Evolutionary conservation across 164 flowering plant species (phyloP).

Genomic region (Kalanchoe fedtschenkoi): DNA sequence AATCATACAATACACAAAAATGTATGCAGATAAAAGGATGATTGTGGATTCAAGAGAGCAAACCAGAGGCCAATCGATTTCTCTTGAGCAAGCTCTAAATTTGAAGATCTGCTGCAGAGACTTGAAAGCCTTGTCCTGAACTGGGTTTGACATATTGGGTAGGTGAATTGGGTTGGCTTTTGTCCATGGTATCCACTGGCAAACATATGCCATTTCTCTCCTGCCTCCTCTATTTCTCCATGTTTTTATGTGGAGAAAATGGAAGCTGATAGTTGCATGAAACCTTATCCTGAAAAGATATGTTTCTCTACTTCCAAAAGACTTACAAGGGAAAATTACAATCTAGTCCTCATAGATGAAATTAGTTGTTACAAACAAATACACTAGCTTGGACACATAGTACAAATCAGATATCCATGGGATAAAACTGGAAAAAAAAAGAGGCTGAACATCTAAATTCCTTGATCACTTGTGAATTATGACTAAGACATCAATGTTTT

Average conservation of each 20-base stretch:
- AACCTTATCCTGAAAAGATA: too few species aligned
- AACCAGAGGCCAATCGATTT: slow-evolving; percentile 12
- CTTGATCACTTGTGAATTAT: too few species aligned
- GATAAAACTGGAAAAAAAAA: too few species aligned
- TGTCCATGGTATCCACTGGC: slow-evolving; percentile 11
- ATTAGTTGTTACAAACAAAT: too few species aligned
- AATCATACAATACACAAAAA: not conserved
- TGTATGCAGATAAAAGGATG: not conserved
- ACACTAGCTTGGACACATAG: too few species aligned
- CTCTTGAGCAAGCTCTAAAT: slow-evolving; percentile 15
- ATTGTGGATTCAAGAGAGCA: not conserved
- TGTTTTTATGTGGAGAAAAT: not conserved
- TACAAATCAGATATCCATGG: too few species aligned
- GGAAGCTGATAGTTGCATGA: too few species aligned
- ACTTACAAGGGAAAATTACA: too few species aligned
- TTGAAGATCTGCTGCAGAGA: slow-evolving; percentile 7
- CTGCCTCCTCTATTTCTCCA: not conserved
- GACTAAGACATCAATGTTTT: too few species aligned
- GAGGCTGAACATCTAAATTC: too few species aligned
- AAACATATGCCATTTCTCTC: slow-evolving; percentile 14
- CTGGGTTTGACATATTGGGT: slow-evolving; percentile 1
- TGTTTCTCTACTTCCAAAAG: too few species aligned
- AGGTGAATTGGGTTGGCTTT: slow-evolving; percentile 11
- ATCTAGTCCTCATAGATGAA: too few species aligned
- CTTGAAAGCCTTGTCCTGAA: slow-evolving; percentile 3